phyloP scores from a whole-genome alignment of 129 eudicot genomes.

The Chrysanthemum makinoi region DNA sequence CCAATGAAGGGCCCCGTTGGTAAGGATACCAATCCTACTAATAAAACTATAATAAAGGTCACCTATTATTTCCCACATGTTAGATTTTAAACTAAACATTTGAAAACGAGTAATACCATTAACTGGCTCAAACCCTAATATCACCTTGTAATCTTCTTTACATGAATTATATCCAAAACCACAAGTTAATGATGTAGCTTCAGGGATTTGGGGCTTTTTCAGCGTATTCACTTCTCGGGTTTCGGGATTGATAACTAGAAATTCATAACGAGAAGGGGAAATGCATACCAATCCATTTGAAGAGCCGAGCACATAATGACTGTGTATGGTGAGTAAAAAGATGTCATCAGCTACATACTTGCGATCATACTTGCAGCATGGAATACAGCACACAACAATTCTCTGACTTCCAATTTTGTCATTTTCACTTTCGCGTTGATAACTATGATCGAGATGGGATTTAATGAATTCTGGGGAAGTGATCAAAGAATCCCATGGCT shows the following conservation, averaged over 20 bases:
- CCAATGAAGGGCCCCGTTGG: slow-evolving; percentile 12
- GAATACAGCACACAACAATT: background rate
- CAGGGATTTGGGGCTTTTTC: background rate
- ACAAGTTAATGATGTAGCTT: background rate
- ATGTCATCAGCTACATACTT: background rate
- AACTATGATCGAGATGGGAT: slow-evolving; percentile 1
- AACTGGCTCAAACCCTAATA: background rate
- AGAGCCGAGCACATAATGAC: slow-evolving; percentile 3
- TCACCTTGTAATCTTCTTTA: background rate
- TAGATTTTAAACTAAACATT: background rate
- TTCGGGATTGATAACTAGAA: slow-evolving; percentile 3
- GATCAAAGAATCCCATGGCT: background rate
- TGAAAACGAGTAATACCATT: background rate
- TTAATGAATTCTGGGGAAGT: background rate
- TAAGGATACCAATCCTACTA: background rate
- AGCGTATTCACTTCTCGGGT: background rate
- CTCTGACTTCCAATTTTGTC: background rate
- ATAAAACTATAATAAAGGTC: background rate
- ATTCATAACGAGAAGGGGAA: background rate
- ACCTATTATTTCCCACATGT: background rate
- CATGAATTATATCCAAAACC: slow-evolving; percentile 14
- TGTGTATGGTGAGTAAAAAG: background rate
- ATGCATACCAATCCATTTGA: slow-evolving; percentile 1
- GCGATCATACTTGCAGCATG: background rate
- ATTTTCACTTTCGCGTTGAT: background rate